Base-by-base conservation (phyloP, 805 yeast genomes). In the Suhomyces pyralidae region DNA sequence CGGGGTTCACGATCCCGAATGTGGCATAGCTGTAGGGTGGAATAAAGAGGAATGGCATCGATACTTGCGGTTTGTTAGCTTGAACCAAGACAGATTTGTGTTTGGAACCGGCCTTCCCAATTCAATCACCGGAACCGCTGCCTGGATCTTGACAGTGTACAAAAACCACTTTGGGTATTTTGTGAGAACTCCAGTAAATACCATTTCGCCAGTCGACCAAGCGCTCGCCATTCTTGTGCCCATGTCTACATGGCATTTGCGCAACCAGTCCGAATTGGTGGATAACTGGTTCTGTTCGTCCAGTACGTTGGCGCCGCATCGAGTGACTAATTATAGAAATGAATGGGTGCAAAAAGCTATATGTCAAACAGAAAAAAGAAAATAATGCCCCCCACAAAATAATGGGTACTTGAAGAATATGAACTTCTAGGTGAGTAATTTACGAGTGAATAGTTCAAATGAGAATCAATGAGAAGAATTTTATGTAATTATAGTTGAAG, bases 211-310 rank as follows among this genome's bases (percentile, higher is more conserved):
- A 8, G 49, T 19, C 3, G 49, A 46, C 43, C 49, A 46, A 14
- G 49, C 49, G 7, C 24, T 46, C 7, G 43, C 49, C 24, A 32
- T 46, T n/a, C 36, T 46, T 19, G 43, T 46, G 24, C 49, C 49
- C 12, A 46, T 46, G 49, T 34, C 49, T 5, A 28, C 43, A 7
- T 46, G 49, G 49, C 49, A 46, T 24, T 36, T 46, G 17, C 42
- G 38, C 36, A 34, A 46, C 49, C 49, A 46, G 32, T 20, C 34
- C 5, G 28, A 20, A 7, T 30, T 32, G n/a, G 49, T 46, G 14
- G 42, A 32, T 14, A 32, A 46, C 12, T 46, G 49, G 49, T 36
- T 30, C 43, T 28, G 43, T 24, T n/a, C 49, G 2, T 46, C 42
- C 1, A 17, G 42, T 9, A 38, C 42, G n/a, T 38, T 38, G 42